phyloP scores from a whole-genome alignment of 108 stramenopile genomes.

The Stephanodiscus minutulus region DNA sequence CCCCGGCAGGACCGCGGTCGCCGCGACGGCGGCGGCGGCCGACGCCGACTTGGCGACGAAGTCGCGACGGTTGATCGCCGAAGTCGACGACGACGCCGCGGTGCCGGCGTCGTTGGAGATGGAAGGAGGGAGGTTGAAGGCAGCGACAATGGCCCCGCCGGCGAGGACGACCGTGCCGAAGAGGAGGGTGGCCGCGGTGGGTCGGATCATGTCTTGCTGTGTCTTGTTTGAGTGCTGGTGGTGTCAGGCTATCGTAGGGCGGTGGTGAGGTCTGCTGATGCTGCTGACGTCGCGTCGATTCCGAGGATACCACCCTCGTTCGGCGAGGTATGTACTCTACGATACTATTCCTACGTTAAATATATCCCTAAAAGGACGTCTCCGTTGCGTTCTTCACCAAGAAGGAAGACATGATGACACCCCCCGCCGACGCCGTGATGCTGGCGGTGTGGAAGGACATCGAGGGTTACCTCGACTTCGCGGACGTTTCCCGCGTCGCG shows the following conservation, averaged over 20 bases:
- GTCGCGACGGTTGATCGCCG: conserved; percentile 49
- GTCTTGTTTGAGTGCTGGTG: not conserved
- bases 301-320: too few relatives aligned
- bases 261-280: too few relatives aligned
- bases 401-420: too few relatives aligned
- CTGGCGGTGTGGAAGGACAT: too few relatives aligned
- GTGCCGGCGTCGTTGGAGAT: not conserved
- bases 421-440: too few relatives aligned
- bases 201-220: not conserved
- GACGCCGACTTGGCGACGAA: conserved; percentile 47
- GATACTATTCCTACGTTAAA: too few relatives aligned
- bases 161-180: conserved; percentile 27
- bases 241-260: not conserved
- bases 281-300: too few relatives aligned
- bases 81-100: not conserved
- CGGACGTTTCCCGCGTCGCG: too few relatives aligned
- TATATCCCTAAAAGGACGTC: too few relatives aligned
- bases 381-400: too few relatives aligned
- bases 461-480: too few relatives aligned
- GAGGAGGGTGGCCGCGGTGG: conserved; percentile 5
- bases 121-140: conserved; percentile 17
- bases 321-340: too few relatives aligned
- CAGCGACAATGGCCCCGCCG: conserved; percentile 17
- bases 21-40: conserved; percentile 34
- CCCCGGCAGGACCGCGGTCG: conserved; percentile 30